Percentiles rank a stretch among this genome's conserved stretches.
phyloP scores from a whole-genome alignment of 148 eudicot genomes.

The Rheum nobile region DNA sequence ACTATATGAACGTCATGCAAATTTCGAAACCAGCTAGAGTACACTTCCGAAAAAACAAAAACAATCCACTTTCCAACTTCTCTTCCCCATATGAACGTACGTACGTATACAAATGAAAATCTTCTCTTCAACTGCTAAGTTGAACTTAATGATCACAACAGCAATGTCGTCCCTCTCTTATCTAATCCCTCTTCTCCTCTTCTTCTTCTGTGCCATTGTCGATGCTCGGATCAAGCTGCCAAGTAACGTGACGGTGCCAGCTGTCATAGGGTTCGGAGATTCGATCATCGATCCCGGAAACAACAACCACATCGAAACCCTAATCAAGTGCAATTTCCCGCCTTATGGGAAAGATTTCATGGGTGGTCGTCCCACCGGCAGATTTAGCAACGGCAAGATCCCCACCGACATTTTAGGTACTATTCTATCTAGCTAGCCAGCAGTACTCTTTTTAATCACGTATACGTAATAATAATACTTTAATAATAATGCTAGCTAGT shows the following conservation, averaged over 20 bases:
- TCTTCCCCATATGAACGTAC: too few relatives aligned
- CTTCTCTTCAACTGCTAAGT: not conserved
- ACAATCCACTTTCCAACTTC: too few relatives aligned
- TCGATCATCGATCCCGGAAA: conserved; percentile 14
- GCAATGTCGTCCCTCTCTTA: not conserved
- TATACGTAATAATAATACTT: not conserved
- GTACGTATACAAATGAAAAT: not conserved
- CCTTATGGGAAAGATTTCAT: conserved; percentile 14
- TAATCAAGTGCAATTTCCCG: conserved; percentile 5
- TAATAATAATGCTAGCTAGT: not conserved
- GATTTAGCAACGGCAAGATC: conserved; percentile 11
- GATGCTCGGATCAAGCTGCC: conserved; percentile 22
- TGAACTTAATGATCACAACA: not conserved
- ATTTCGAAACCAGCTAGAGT: not conserved
- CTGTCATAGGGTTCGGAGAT: conserved; percentile 7
- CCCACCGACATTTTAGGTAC: conserved; percentile 12
- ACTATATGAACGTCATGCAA: not conserved
- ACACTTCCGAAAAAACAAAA: not conserved
- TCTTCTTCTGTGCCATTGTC: not conserved
- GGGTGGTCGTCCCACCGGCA: conserved; percentile 8
- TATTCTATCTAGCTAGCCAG: not conserved
- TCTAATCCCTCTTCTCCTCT: not conserved
- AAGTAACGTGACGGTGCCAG: conserved; percentile 11
- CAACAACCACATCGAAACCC: conserved; percentile 10
- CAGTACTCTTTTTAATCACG: not conserved